Evolutionary conservation across 164 flowering plant species (phyloP).

Genomic region (Litsea cubeba): DNA sequence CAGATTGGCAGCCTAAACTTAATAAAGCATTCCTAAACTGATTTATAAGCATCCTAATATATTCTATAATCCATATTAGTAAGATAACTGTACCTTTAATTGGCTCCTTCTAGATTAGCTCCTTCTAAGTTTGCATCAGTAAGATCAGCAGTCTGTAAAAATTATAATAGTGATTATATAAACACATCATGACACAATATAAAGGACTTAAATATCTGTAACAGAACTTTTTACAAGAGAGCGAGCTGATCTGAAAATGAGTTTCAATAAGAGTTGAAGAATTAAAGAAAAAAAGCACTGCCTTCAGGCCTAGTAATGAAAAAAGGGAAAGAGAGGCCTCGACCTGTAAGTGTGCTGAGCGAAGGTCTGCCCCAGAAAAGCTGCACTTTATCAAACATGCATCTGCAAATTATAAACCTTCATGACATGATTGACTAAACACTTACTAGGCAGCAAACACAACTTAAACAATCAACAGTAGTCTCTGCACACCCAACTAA

Average conservation of each 20-base stretch:
- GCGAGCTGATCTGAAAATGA: too few relatives aligned
- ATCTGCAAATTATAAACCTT: conserved; percentile 40
- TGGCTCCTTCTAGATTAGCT: conserved; percentile 93
- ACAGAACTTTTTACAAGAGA: too few relatives aligned
- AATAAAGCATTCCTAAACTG: neutral
- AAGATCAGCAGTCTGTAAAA: conserved; percentile 78
- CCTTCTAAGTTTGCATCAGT: conserved; percentile 90
- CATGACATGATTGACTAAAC: neutral
- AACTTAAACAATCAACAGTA: neutral
- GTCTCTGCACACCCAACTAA: neutral
- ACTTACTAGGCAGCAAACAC: neutral
- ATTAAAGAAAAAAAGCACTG: neutral
- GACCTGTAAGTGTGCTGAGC: conserved; percentile 91
- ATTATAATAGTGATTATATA: neutral
- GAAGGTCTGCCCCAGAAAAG: conserved; percentile 89
- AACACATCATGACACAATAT: neutral
- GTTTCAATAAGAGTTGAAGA: neutral
- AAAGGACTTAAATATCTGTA: neutral
- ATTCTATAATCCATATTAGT: neutral
- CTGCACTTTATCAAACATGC: conserved; percentile 78
- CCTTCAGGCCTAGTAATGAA: neutral
- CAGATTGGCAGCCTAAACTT: neutral
- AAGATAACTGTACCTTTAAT: conserved; percentile 41
- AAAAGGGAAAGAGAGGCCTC: neutral
- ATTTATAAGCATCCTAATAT: neutral